A percentile compares a stretch with the other conserved stretches of the same genome.
Evolutionary conservation across 768 basidiomycete genomes (phyloP).

Genomic region (Arthromyces matolae): DNA sequence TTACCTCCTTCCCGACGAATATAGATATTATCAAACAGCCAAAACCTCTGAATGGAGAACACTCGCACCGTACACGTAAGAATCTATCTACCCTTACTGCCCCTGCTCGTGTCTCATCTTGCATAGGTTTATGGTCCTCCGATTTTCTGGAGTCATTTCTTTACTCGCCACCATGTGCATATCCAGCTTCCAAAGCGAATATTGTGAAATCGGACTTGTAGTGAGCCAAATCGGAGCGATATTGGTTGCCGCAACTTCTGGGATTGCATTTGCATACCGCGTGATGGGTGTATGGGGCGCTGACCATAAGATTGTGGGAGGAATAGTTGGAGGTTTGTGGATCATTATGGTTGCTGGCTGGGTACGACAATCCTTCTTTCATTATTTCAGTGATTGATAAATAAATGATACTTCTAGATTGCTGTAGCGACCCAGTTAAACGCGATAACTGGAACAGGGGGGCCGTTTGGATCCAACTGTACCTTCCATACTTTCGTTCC

Average conservation of each 20-base stretch:
- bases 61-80: slow-evolving; percentile 12
- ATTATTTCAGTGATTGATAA: too few species aligned
- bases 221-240: slow-evolving; percentile 9
- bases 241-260: slow-evolving; percentile 1
- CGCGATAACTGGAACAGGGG: slow-evolving; percentile 1
- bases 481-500: neutral
- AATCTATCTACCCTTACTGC: neutral
- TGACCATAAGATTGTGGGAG: neutral
- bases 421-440: slow-evolving; percentile 9
- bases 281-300: slow-evolving; percentile 9
- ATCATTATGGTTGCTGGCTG: slow-evolving; percentile 8
- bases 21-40: slow-evolving; percentile 7
- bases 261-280: slow-evolving; percentile 11
- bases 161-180: slow-evolving; percentile 12
- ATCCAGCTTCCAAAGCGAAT: slow-evolving; percentile 9
- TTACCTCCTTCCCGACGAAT: slow-evolving; percentile 15
- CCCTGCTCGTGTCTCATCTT: neutral
- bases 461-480: slow-evolving; percentile 14
- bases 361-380: slow-evolving; percentile 1
- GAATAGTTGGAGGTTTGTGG: neutral
- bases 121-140: slow-evolving; percentile 11
- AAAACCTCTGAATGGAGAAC: slow-evolving; percentile 11
- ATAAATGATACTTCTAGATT: neutral
- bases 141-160: slow-evolving; percentile 12
- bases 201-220: slow-evolving; percentile 10